These are phyloP conservation scores for Fraxinus quadrangulata DNA, from an alignment of 257 asterid species.

Conservation along the genomic window DNA sequence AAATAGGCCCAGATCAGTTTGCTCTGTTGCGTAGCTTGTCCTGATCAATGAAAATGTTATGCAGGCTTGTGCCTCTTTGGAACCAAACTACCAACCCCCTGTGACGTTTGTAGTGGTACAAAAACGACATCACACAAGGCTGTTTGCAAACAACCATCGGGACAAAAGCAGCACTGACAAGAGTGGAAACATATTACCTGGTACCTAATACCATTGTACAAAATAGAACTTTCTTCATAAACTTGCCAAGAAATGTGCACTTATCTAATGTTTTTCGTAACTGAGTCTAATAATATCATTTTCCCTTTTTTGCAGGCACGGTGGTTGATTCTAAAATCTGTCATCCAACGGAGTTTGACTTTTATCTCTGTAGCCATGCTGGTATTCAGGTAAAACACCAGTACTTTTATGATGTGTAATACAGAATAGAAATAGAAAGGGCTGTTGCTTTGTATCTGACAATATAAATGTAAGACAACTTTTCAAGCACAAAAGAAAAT, in stretches of 20 bases:
- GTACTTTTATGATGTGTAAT: background rate
- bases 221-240: background rate
- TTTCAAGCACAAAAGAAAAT: background rate
- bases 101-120: conserved; percentile 95
- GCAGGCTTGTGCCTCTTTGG: conserved; percentile 97
- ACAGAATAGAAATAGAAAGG: background rate
- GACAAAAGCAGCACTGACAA: conserved; percentile 85
- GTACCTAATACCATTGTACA: conserved; percentile 33
- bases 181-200: conserved; percentile 94
- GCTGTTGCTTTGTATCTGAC: background rate
- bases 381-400: conserved; percentile 75
- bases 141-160: conserved; percentile 86
- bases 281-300: background rate
- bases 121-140: conserved; percentile 90
- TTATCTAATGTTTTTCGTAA: background rate
- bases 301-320: conserved; percentile 55
- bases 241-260: background rate
- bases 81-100: conserved; percentile 95
- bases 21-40: background rate
- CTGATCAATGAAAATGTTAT: conserved; percentile 19
- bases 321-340: conserved; percentile 96
- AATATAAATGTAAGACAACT: background rate
- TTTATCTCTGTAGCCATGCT: conserved; percentile 96
- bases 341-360: conserved; percentile 95
- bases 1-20: background rate